phyloP scores from a whole-genome alignment of 2,329 filamentous ascomycete species.

The Conoideocrella luteorostrata region DNA sequence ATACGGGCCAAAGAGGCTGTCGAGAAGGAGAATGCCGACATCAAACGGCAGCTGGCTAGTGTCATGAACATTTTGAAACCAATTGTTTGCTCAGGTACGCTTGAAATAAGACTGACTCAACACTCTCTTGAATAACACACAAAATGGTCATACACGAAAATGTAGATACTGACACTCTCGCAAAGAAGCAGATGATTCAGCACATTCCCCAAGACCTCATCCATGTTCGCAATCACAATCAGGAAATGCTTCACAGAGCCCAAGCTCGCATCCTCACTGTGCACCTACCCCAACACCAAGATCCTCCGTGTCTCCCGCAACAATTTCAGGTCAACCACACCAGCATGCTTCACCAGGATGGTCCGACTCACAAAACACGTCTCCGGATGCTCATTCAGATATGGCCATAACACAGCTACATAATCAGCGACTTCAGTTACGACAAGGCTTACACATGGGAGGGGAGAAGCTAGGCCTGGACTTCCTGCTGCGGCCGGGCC shows the following conservation, averaged over 20 bases:
- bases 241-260: neutral
- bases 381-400: neutral
- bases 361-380: neutral
- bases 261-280: neutral
- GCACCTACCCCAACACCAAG: neutral
- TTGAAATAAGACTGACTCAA: neutral
- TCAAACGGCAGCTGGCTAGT: constrained; percentile 60
- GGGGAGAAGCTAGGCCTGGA: constrained; percentile 65
- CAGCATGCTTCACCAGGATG: neutral
- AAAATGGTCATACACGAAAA: no score
- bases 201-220: no score
- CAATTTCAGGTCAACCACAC: neutral
- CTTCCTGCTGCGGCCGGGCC: constrained; percentile 52
- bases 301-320: neutral
- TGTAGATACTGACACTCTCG: neutral
- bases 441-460: constrained; percentile 53
- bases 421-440: constrained; percentile 43
- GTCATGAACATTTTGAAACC: constrained; percentile 60
- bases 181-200: neutral
- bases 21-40: constrained; percentile 73
- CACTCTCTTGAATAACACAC: no score
- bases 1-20: constrained; percentile 70
- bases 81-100: constrained; percentile 34
- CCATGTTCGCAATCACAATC: neutral
- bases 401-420: constrained; percentile 23